A percentile compares a stretch with the other conserved stretches of the same genome.
phyloP scores from a whole-genome alignment of 495 filamentous ascomycete species.

The Penicillium tannophilum region DNA sequence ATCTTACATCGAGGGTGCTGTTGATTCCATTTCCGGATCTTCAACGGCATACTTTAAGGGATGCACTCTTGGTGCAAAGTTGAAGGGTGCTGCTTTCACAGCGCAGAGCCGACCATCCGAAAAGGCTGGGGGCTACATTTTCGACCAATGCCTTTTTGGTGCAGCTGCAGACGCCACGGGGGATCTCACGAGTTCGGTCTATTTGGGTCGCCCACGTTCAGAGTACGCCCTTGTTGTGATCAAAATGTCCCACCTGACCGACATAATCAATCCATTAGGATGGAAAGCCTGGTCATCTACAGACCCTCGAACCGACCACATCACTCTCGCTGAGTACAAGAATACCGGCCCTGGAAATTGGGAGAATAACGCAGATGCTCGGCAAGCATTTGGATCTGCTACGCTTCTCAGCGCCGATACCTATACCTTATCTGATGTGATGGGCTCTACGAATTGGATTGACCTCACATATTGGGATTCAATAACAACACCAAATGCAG shows the following conservation, averaged over 20 bases:
- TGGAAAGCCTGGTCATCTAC: not conserved
- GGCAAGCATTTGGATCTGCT: not conserved
- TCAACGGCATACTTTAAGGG: constrained; percentile 12
- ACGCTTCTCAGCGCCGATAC: not conserved
- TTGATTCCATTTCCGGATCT: not conserved
- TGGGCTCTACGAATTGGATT: constrained; percentile 9
- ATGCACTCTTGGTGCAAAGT: constrained; percentile 5
- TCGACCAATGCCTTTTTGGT: constrained; percentile 9
- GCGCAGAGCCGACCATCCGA: not conserved
- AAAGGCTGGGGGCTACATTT: constrained; percentile 1
- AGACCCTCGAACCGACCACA: constrained; percentile 2
- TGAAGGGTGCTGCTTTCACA: not conserved
- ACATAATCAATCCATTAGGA: not conserved
- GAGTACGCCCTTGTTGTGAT: constrained; percentile 8
- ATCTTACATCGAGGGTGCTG: constrained; percentile 8
- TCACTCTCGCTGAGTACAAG: constrained; percentile 8
- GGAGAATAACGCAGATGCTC: constrained; percentile 4
- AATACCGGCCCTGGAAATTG: constrained; percentile 3
- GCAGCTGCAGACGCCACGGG: not conserved
- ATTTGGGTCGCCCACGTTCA: not conserved
- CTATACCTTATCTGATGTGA: constrained; percentile 2
- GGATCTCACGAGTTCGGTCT: not conserved
- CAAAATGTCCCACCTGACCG: not conserved
- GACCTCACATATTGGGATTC: constrained; percentile 8
- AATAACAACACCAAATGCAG: not conserved